Base-by-base conservation (phyloP, 2,329 filamentous ascomycete species). In the Aspergillus niger region DNA sequence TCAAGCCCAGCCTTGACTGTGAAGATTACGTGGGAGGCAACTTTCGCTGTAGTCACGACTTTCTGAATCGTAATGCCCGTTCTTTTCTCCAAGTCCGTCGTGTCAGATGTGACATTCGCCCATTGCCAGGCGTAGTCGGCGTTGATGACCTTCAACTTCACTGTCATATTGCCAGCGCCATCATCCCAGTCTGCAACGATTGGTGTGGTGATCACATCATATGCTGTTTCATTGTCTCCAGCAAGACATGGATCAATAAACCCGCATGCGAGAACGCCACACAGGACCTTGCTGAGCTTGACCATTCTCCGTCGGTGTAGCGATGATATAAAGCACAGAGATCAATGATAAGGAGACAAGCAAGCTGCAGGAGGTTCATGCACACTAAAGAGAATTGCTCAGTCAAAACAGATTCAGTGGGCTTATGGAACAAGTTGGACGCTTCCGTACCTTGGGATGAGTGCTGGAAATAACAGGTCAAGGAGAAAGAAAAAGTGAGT, bases 301-400 rank as follows among this genome's bases (percentile, higher is more conserved):
- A 55, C 41, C 39, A 55, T 55, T 55, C 43, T 13, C 41, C 53
- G 6, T n/a, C 17, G 20, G 38, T 43, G 28, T 55, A 55, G 8
- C 41, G 39, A 15, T 28, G 8, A 22, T 17, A 26, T 7, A 28
- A 3, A 8, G 53, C 26, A 47, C 38, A 60, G 36, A 47, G 41
- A 49, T 52, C 55, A 5, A 63, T 51, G 17, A 58, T 38, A 17
- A 51, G 3, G 39, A 43, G 15, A 3, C n/a, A n/a, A 17, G n/a
- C 8, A 17, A 43, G 17, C n/a, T 43, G 39, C 39, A 43, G 39
- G 39, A 36, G 32, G 32, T 36, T 36, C 32, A 36, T 36, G 32
- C 32, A 36, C 32, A 36, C 32, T 36, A 6, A 1, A 36, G 32
- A 36, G 32, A 4, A 11, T 6, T 5, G 5, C 4, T 36, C 1